Evolutionary conservation across 306 rosid genomes (phyloP).

Genomic region (Prunus salicina): DNA sequence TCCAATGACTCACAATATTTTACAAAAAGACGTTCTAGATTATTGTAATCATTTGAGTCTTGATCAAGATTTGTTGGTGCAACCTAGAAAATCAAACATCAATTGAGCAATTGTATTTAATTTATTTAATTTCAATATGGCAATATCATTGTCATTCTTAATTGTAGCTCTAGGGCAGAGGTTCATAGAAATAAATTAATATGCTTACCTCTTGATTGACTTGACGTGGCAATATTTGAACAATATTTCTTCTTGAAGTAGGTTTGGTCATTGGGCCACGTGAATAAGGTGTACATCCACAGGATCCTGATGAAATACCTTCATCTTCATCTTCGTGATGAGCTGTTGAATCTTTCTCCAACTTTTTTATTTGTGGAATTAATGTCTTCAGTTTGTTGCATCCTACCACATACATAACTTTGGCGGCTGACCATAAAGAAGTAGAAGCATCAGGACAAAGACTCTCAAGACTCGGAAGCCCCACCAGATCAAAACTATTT

Average conservation of each 20-base stretch:
- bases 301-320: neutral
- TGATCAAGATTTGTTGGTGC: neutral
- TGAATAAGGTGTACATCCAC: neutral
- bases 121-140: too few relatives aligned
- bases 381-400: neutral
- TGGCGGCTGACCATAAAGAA: too few relatives aligned
- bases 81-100: neutral
- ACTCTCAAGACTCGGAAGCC: neutral
- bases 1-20: rapidly evolving
- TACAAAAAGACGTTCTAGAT: rapidly evolving
- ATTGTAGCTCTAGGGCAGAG: too few relatives aligned
- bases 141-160: too few relatives aligned
- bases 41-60: neutral
- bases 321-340: neutral
- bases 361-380: neutral
- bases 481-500: rapidly evolving
- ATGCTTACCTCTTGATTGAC: neutral
- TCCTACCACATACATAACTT: too few relatives aligned
- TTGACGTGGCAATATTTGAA: neutral
- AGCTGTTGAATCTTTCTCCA: neutral
- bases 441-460: too few relatives aligned
- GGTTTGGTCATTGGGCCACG: neutral
- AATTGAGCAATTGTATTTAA: neutral
- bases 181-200: too few relatives aligned
- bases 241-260: too few relatives aligned